Evolutionary conservation across 345 rosid species (phyloP), one percentile per base, ranked within the genome.

Genomic region (Nephelium lappaceum): DNA sequence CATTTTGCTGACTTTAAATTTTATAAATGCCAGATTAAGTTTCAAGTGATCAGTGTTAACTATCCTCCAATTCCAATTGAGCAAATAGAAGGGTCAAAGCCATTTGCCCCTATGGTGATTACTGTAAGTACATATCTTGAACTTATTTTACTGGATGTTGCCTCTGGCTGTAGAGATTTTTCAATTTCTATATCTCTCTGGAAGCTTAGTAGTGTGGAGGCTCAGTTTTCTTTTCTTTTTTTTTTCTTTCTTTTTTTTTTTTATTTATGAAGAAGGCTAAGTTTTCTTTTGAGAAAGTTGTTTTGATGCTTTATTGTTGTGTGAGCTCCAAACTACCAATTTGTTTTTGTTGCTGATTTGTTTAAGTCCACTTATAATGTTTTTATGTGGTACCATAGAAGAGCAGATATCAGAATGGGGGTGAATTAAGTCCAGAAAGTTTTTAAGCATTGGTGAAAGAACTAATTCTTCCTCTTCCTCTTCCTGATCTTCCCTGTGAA

Each of bases 91-190:
- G 81, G 82, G 65, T 77, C 89, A 38, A 93, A 92, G 83, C 94
- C 98, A 78, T 93, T 95, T 86, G 93, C 97, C 71, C 93, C 97
- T 39, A 93, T 93, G 99, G 88, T 90, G 83, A 77, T 95, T 73
- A 85, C 85, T 38, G 97, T 95, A 86, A 92, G 98, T 86, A 64
- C 70, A 55, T 72, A 25, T 57, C 71, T 60, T 71, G 24, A 72
- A 74, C 36, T 62, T 69, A 42, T 27, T 27, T 71, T 15, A 27
- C 53, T 31, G 23, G 67, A 57, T 21, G 11, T 3, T 43, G 53
- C 27, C 39, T 78, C 58, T 69, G 27, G 41, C 27, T 67, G 39
- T 51, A 67, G 11, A 19, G 7, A 4, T 41, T 6, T 55, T 53
- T n/a, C 71, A 16, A 45, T 64, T 45, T 8, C 25, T 19, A 64